Evolutionary conservation across 768 basidiomycete genomes (phyloP).

Genomic region (Psilocybe subaeruginosa): DNA sequence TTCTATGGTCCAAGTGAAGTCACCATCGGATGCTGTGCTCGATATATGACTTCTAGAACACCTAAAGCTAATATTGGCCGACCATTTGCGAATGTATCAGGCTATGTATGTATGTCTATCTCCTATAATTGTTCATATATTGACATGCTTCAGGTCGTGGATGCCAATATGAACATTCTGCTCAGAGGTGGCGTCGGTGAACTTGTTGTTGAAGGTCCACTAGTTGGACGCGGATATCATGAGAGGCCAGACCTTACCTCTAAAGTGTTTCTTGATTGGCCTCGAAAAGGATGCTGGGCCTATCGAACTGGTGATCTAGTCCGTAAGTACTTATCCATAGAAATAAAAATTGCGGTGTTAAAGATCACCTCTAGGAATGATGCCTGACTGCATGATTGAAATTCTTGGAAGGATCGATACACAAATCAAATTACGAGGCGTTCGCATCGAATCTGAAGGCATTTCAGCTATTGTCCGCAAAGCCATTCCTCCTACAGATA

Average conservation of each 20-base stretch:
- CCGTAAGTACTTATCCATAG: slow-evolving; percentile 26
- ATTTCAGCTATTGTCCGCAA: slow-evolving; percentile 47
- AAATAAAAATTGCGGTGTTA: background rate
- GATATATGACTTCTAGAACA: slow-evolving; percentile 41
- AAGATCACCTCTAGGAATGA: slow-evolving; percentile 38
- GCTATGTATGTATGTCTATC: slow-evolving; percentile 28
- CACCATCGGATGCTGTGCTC: slow-evolving; percentile 53
- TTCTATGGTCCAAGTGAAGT: slow-evolving; percentile 58
- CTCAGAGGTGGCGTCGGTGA: slow-evolving; percentile 49
- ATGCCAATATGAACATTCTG: slow-evolving; percentile 41
- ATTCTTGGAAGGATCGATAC: slow-evolving; percentile 54
- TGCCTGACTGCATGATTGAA: slow-evolving; percentile 49
- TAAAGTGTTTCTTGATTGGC: slow-evolving; percentile 51
- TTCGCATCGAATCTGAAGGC: slow-evolving; percentile 57
- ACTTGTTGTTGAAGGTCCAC: slow-evolving; percentile 50
- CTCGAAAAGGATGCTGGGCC: slow-evolving; percentile 38
- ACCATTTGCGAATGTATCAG: slow-evolving; percentile 39
- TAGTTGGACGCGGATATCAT: slow-evolving; percentile 54
- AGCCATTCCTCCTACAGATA: slow-evolving; percentile 25
- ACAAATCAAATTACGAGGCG: slow-evolving; percentile 55
- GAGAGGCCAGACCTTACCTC: slow-evolving; percentile 44
- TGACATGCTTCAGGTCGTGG: slow-evolving; percentile 41
- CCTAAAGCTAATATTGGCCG: slow-evolving; percentile 47
- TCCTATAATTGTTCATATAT: slow-evolving; percentile 16
- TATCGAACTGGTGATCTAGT: slow-evolving; percentile 56